phyloP scores from a whole-genome alignment of 192 early-diverging fungal genomes.

The Dissophora ornata region DNA sequence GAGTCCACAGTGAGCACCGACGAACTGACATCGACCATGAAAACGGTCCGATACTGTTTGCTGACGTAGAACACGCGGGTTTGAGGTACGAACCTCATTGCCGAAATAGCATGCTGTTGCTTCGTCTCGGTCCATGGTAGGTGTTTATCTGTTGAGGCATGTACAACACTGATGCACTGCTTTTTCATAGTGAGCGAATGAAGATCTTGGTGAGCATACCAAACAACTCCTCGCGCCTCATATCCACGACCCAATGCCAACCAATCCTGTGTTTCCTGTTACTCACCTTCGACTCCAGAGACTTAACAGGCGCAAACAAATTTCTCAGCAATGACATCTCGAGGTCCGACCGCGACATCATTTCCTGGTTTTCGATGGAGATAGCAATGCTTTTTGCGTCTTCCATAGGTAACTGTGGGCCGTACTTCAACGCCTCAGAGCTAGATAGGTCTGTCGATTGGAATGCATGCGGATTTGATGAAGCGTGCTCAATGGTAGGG shows the following conservation, averaged over 20 bases:
- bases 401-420: conserved; percentile 5
- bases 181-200: background rate
- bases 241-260: no score
- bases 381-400: conserved; percentile 45
- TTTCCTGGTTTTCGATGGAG: conserved; percentile 25
- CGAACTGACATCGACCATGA: conserved; percentile 77
- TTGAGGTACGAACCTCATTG: conserved; percentile 69
- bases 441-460: background rate
- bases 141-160: conserved; percentile 49
- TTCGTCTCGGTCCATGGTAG: conserved; percentile 37
- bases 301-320: conserved; percentile 21
- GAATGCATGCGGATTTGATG: background rate
- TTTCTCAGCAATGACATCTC: conserved; percentile 38
- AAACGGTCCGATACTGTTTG: conserved; percentile 69
- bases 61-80: conserved; percentile 70
- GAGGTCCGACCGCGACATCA: conserved; percentile 42
- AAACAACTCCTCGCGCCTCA: no score
- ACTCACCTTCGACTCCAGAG: conserved; percentile 35
- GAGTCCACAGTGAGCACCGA: conserved; percentile 72
- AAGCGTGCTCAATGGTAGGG: no score
- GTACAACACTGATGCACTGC: conserved; percentile 32
- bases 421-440: background rate
- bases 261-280: no score
- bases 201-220: background rate
- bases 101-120: conserved; percentile 8